Evolutionary conservation across 2,329 filamentous ascomycete genomes (phyloP), one percentile per base, ranked within the genome.

Genomic region (Hypoxylon sp.): DNA sequence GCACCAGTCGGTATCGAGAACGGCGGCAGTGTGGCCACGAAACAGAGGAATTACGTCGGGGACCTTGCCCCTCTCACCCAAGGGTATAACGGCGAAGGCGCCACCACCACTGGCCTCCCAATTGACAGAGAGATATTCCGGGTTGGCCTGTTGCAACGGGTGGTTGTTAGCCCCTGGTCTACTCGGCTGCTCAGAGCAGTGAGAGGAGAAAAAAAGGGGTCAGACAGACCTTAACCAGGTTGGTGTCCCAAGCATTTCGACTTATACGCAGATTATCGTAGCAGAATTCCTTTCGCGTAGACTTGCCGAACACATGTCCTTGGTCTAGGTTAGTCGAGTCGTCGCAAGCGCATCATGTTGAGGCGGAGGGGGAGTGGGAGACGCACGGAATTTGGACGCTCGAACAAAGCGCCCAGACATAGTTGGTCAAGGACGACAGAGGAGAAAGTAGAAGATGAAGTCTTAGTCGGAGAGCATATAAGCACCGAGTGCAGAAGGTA

Each of bases 171-270:
- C 52, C 48, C 21, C 49, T 42, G 21, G 41, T 31, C 35, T 55
- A 35, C 49, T 43, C 51, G 51, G 46, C 47, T 21, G 33, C 24
- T 43, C 35, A 23, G 47, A 43, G 55, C 26, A 29, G 35, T n/a
- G 26, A n/a, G n/a, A n/a, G n/a, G n/a, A n/a, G n/a, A n/a, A n/a
- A n/a, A 20, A 43, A 9, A 45, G 31, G 45, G 41, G 33, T 53
- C 67, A 45, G 45, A 96, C 67, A 45, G 45, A 96, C 92, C 89
- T 98, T 98, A 79, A 98, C 85, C 73, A 99, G 81, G 80, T 99
- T 99, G 72, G 93, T 97, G 77, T 99, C 95, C 95, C 95, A 99
- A 53, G 95, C 95, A 87, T 99, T 99, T 78, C 90, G 91, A 73
- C 92, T 97, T 77, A 99, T 92, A 75, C 92, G 91, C 68, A 99